phyloP scores from a whole-genome alignment of 2,329 filamentous ascomycete species.

The Paramyrothecium sp. region DNA sequence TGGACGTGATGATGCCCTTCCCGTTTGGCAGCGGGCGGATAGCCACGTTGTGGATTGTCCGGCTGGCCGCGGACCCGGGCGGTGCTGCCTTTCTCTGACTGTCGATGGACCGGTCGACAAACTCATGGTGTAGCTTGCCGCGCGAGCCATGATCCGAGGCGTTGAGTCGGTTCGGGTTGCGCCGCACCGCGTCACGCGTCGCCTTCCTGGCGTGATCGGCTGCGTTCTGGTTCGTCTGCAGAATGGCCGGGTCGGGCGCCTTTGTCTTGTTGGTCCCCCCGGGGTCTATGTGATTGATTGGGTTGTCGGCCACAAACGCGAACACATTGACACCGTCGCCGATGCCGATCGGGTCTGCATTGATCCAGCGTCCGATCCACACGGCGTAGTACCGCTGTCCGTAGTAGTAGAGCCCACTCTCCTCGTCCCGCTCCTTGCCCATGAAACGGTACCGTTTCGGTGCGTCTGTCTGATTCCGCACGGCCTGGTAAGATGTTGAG shows the following conservation, averaged over 20 bases:
- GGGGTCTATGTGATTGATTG: slow-evolving; percentile 7
- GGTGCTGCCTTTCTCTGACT: not conserved
- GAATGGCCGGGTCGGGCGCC: not conserved
- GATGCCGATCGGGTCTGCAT: slow-evolving; percentile 17
- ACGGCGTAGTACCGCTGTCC: slow-evolving; percentile 22
- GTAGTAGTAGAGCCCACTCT: slow-evolving; percentile 23
- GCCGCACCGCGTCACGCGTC: not conserved
- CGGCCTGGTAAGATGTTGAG: slow-evolving; percentile 8
- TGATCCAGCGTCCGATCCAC: slow-evolving; percentile 21
- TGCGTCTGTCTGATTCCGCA: slow-evolving; percentile 5
- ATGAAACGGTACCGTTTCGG: slow-evolving; percentile 22
- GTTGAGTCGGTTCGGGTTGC: not conserved
- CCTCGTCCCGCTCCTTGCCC: slow-evolving; percentile 16
- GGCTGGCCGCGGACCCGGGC: not conserved
- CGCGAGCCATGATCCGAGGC: not conserved
- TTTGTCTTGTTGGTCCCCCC: not conserved
- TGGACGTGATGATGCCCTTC: not conserved
- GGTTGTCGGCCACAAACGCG: slow-evolving; percentile 11
- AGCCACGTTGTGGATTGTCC: not conserved
- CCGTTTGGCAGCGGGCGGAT: not conserved
- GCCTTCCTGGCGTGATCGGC: not conserved
- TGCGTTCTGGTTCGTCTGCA: not conserved
- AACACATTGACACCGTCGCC: slow-evolving; percentile 16
- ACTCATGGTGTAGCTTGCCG: not conserved
- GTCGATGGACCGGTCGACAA: not conserved